A percentile compares a stretch with the other conserved stretches of the same genome.
These are phyloP conservation scores for Periconia sp. DNA, from an alignment of 2,329 filamentous ascomycete species.

Conservation along the genomic window DNA sequence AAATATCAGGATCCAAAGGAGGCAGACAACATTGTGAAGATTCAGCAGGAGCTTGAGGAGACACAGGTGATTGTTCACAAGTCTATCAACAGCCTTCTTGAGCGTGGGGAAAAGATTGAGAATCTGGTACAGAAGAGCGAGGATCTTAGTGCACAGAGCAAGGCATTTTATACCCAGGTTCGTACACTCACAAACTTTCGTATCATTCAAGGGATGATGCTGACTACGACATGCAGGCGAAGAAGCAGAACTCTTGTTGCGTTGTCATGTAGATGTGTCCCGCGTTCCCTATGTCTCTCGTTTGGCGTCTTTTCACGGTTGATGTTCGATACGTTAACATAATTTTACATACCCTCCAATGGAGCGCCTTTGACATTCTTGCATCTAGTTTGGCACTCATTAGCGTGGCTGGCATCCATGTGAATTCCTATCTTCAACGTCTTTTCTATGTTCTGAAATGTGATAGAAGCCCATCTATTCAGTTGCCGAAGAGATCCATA, in stretches of 20 bases:
- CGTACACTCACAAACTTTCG: constrained; percentile 35
- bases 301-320: too few relatives aligned
- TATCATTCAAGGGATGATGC: background rate
- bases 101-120: constrained; percentile 96
- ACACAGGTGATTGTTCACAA: constrained; percentile 98
- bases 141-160: constrained; percentile 86
- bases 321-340: too few relatives aligned
- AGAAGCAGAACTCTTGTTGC: constrained; percentile 68
- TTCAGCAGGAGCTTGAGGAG: constrained; percentile 95
- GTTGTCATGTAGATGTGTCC: constrained; percentile 55
- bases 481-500: too few relatives aligned
- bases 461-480: too few relatives aligned
- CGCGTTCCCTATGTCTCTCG: background rate
- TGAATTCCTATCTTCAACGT: too few relatives aligned
- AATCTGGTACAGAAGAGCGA: constrained; percentile 93
- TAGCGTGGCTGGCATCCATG: too few relatives aligned
- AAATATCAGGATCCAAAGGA: constrained; percentile 87
- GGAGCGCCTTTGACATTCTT: too few relatives aligned
- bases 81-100: constrained; percentile 86
- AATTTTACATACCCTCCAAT: too few relatives aligned
- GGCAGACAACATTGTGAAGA: constrained; percentile 92
- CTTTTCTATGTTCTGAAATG: too few relatives aligned
- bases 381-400: too few relatives aligned
- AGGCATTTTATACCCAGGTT: constrained; percentile 92
- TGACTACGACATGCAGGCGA: constrained; percentile 53